Conservation (phyloP, 1,139 yeast genomes). For the Kurtzmaniella natalensis region DNA sequence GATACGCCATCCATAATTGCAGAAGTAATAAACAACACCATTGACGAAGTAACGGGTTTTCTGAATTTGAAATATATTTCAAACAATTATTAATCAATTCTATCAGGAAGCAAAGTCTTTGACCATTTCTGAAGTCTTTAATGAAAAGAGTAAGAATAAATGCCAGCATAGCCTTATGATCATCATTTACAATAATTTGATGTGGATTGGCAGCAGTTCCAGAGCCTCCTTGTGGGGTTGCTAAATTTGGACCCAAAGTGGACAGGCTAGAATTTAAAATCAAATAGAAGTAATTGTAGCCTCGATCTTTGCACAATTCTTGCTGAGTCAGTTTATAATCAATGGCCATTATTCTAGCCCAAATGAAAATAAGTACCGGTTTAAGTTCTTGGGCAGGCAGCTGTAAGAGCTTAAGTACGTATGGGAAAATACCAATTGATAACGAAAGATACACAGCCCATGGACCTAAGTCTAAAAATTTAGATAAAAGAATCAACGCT, state of each 20-base stretch:
- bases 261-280: conserved; percentile 47
- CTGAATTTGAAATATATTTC: conserved; percentile 63
- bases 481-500: conserved; percentile 78
- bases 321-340: conserved; percentile 88
- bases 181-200: conserved; percentile 50
- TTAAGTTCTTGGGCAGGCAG: conserved; percentile 94
- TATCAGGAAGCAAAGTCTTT: conserved; percentile 69
- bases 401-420: conserved; percentile 82
- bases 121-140: conserved; percentile 76
- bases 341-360: conserved; percentile 98
- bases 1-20: conserved; percentile 69
- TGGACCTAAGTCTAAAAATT: conserved; percentile 90
- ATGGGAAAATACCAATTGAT: conserved; percentile 94
- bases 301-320: conserved; percentile 87
- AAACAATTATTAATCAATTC: conserved; percentile 70
- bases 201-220: neutral
- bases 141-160: conserved; percentile 82
- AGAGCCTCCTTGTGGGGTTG: conserved; percentile 18
- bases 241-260: conserved; percentile 26
- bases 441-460: conserved; percentile 95
- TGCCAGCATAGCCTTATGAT: conserved; percentile 94
- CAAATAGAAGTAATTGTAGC: conserved; percentile 80
- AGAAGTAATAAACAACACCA: conserved; percentile 85
- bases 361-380: conserved; percentile 89
- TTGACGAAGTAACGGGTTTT: conserved; percentile 81